Evolutionary conservation across 345 rosid species (phyloP).

Genomic region (Salix dunnii): DNA sequence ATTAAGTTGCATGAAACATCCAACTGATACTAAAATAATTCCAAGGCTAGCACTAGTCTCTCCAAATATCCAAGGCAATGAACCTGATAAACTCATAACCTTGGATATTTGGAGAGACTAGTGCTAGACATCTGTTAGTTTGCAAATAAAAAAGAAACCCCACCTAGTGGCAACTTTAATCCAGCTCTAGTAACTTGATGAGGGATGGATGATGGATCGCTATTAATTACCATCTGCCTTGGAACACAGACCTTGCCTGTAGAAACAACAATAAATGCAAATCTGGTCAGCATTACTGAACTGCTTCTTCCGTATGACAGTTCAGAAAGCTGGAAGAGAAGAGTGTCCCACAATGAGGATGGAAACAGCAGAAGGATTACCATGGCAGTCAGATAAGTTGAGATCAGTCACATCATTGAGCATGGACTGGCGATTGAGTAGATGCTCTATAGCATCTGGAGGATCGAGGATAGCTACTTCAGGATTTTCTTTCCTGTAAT

Average conservation of each 20-base stretch:
- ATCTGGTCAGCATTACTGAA: slow-evolving; percentile 11
- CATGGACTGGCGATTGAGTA: slow-evolving; percentile 79
- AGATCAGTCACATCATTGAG: slow-evolving; percentile 74
- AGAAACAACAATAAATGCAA: slow-evolving; percentile 10
- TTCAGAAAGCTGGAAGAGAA: not conserved
- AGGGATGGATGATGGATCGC: slow-evolving; percentile 58
- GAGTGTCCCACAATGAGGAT: not conserved
- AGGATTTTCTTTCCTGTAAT: slow-evolving; percentile 63
- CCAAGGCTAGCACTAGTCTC: no score
- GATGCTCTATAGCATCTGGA: slow-evolving; percentile 66
- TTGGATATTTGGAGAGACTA: not conserved
- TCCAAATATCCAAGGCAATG: no score
- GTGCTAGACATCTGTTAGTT: not conserved
- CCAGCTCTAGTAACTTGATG: slow-evolving; percentile 58
- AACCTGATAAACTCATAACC: not conserved
- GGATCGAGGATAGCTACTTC: slow-evolving; percentile 82
- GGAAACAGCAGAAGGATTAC: slow-evolving; percentile 31
- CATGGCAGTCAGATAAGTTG: slow-evolving; percentile 53
- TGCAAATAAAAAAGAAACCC: slow-evolving; percentile 2
- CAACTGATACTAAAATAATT: not conserved
- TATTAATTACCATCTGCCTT: slow-evolving; percentile 63
- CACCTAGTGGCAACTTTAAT: slow-evolving; percentile 78
- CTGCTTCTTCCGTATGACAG: slow-evolving; percentile 3
- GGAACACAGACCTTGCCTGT: slow-evolving; percentile 74
- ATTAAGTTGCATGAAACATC: not conserved